Conservation (phyloP, 2,329 filamentous ascomycete genomes). For the Clonostachys chloroleuca region DNA sequence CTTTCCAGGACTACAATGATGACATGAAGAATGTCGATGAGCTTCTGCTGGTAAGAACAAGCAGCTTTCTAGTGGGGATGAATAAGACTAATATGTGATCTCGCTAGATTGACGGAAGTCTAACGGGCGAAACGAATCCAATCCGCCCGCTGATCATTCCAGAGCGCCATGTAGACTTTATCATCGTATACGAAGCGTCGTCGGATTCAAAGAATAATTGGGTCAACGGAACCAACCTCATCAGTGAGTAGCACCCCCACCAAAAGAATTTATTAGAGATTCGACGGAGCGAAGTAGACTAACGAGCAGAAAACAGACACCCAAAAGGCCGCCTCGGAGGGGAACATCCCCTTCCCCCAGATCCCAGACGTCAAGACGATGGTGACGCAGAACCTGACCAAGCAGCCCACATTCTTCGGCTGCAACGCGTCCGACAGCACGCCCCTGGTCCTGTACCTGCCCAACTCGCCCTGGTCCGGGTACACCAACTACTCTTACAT, state of each 20-base stretch:
- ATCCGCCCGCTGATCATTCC: conserved; percentile 18
- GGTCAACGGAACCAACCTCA: conserved; percentile 18
- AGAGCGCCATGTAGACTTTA: conserved; percentile 15
- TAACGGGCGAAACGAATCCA: conserved; percentile 19
- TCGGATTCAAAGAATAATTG: conserved; percentile 13
- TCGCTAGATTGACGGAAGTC: conserved; percentile 18
- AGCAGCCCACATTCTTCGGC: conserved; percentile 19
- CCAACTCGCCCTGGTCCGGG: conserved; percentile 18
- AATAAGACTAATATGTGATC: not conserved
- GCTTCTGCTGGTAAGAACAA: conserved; percentile 13
- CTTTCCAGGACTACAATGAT: conserved; percentile 17
- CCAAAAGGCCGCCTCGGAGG: conserved; percentile 9
- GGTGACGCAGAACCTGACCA: conserved; percentile 13
- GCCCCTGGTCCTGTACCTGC: conserved; percentile 17
- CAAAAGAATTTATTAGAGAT: not conserved
- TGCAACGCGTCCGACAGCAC: conserved; percentile 11
- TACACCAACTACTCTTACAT: conserved; percentile 17
- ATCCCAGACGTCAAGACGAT: conserved; percentile 17
- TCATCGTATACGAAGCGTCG: conserved; percentile 23
- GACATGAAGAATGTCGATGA: conserved; percentile 14
- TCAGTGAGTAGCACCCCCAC: conserved; percentile 6
- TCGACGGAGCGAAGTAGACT: not conserved
- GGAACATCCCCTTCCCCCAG: conserved; percentile 16
- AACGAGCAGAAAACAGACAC: conserved; percentile 6
- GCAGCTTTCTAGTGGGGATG: not conserved